Conservation (phyloP, 2,329 filamentous ascomycete genomes). For the Elsinoe necatrix region DNA sequence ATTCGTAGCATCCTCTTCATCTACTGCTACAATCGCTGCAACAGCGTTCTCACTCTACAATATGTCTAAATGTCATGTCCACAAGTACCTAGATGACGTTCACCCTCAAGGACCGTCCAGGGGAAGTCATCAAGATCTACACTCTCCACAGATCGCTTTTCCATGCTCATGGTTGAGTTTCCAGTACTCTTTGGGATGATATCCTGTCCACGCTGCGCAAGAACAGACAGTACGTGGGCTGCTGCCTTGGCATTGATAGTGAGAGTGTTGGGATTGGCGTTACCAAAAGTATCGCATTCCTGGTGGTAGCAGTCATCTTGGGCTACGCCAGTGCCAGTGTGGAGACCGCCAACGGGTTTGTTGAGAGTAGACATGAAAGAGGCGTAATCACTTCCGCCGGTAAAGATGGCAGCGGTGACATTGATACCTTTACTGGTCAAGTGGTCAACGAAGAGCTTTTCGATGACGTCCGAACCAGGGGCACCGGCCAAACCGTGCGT, state of each 20-base stretch:
- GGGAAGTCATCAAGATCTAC: slow-evolving; percentile 5
- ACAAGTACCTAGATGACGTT: slow-evolving; percentile 5
- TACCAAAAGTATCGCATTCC: slow-evolving; percentile 44
- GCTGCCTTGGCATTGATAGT: slow-evolving; percentile 11
- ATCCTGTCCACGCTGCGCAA: slow-evolving; percentile 1
- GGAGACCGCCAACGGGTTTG: slow-evolving; percentile 11
- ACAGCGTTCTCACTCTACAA: not conserved
- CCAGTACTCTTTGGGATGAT: slow-evolving; percentile 6
- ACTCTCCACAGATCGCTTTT: slow-evolving; percentile 3
- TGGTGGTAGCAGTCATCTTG: slow-evolving; percentile 44
- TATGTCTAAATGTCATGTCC: slow-evolving; percentile 1
- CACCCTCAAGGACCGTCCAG: slow-evolving; percentile 1
- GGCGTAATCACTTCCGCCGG: slow-evolving; percentile 1
- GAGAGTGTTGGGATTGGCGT: slow-evolving; percentile 36
- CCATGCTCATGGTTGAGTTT: slow-evolving; percentile 1
- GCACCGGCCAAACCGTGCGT: slow-evolving; percentile 8
- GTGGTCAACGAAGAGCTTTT: slow-evolving; percentile 11
- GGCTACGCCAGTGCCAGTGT: slow-evolving; percentile 5
- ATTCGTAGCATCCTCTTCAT: not conserved
- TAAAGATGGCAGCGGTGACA: slow-evolving; percentile 10
- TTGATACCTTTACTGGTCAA: slow-evolving; percentile 10
- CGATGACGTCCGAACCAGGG: slow-evolving; percentile 5
- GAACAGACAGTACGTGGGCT: not conserved
- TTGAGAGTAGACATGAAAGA: slow-evolving; percentile 11
- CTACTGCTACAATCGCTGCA: not conserved